These are phyloP conservation scores for Candolleomyces eurysporus DNA, from an alignment of 768 basidiomycete species.

Conservation along the genomic window DNA sequence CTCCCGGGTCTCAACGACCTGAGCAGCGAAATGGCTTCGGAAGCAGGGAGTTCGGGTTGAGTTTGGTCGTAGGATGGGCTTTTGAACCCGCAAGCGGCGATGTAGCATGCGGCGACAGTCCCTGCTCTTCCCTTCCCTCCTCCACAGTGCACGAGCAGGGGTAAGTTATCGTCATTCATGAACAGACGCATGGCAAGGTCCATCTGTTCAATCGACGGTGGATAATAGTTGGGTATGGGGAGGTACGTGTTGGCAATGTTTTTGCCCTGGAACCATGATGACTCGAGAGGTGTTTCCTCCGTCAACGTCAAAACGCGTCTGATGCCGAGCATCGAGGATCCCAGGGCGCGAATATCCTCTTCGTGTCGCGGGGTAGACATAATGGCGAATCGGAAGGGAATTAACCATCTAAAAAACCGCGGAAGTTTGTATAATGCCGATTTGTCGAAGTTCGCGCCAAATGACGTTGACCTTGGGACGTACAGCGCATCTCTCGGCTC, in stretches of 20 bases:
- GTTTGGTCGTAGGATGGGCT: slow-evolving; percentile 36
- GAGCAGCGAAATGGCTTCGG: slow-evolving; percentile 45
- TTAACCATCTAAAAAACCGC: slow-evolving; percentile 62
- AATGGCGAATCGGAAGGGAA: slow-evolving; percentile 55
- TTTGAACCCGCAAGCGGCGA: slow-evolving; percentile 54
- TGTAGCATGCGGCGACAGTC: slow-evolving; percentile 58
- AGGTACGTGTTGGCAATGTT: slow-evolving; percentile 52
- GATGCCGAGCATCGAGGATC: slow-evolving; percentile 48
- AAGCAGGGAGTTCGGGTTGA: slow-evolving; percentile 47
- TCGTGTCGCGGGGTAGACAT: slow-evolving; percentile 58
- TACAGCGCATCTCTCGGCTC: slow-evolving; percentile 39
- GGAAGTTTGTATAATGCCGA: slow-evolving; percentile 40
- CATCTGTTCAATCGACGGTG: slow-evolving; percentile 61
- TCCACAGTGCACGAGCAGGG: slow-evolving; percentile 58
- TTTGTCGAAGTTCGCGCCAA: not conserved
- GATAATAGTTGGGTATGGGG: slow-evolving; percentile 50
- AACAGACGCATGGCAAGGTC: slow-evolving; percentile 50
- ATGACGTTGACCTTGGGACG: slow-evolving; percentile 25
- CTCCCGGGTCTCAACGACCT: slow-evolving; percentile 55
- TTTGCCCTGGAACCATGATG: slow-evolving; percentile 45
- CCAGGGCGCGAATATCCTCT: slow-evolving; percentile 47
- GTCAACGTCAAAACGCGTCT: slow-evolving; percentile 59
- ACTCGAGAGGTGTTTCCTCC: slow-evolving; percentile 49
- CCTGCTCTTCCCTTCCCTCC: slow-evolving; percentile 65
- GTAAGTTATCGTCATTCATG: slow-evolving; percentile 42